Percentiles rank a stretch among this genome's conserved stretches.
These are phyloP conservation scores for Penicillium canariense DNA, from an alignment of 495 filamentous ascomycete genomes.

Conservation along the genomic window DNA sequence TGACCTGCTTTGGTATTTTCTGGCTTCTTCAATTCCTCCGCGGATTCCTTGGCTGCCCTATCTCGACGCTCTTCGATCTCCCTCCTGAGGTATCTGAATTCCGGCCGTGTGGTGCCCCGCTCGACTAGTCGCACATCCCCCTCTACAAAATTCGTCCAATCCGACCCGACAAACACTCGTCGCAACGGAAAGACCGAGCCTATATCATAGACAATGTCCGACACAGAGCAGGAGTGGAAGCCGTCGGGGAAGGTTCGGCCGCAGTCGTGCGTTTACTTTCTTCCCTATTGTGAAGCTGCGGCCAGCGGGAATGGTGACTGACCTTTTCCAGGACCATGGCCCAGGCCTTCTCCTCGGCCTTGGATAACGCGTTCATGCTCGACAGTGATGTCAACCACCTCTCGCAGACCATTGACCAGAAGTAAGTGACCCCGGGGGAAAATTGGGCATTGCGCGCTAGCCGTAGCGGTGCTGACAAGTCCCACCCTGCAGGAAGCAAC, in stretches of 20 bases:
- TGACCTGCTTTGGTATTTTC: neutral
- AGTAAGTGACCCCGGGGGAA: conserved; percentile 53
- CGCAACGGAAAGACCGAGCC: neutral
- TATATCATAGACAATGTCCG: conserved; percentile 47
- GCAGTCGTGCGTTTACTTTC: conserved; percentile 68
- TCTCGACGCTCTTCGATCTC: conserved; percentile 12
- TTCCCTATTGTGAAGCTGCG: conserved; percentile 3
- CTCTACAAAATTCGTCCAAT: neutral
- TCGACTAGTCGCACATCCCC: conserved; percentile 14
- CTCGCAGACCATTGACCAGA: conserved; percentile 74
- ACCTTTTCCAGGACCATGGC: conserved; percentile 70
- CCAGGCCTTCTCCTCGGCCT: conserved; percentile 76
- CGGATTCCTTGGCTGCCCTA: no score
- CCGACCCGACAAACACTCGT: neutral
- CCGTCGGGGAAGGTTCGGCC: conserved; percentile 61
- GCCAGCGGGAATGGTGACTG: conserved; percentile 17
- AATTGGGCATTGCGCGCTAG: neutral
- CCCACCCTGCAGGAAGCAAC: conserved; percentile 47
- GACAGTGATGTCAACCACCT: conserved; percentile 77
- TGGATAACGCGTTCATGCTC: conserved; percentile 86
- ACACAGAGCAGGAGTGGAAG: conserved; percentile 73
- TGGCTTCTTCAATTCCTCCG: conserved; percentile 19
- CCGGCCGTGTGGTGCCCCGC: conserved; percentile 18
- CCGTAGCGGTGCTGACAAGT: neutral
- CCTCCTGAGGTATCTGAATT: conserved; percentile 3